A percentile compares a stretch with the other conserved stretches of the same genome.
These are phyloP conservation scores for Meyerozyma elateridarum DNA, from an alignment of 1,139 yeast genomes.

Conservation along the genomic window DNA sequence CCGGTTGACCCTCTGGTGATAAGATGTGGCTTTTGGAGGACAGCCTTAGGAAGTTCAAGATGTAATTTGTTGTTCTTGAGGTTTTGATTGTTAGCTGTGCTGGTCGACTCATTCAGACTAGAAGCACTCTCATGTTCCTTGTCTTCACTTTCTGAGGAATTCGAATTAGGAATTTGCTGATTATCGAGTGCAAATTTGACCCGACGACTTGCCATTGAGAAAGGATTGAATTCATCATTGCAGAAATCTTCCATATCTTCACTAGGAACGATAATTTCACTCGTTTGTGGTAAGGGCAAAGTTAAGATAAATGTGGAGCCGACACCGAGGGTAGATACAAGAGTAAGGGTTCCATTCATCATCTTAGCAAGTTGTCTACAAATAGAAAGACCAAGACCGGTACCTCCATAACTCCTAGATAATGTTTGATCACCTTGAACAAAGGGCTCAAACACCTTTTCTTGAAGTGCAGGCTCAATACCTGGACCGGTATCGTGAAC, in stretches of 20 bases:
- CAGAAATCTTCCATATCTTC: constrained; percentile 37
- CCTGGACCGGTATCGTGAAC: constrained; percentile 94
- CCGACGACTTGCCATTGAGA: constrained; percentile 31
- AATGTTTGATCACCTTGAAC: constrained; percentile 95
- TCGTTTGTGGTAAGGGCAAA: constrained; percentile 71
- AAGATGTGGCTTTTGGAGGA: constrained; percentile 46
- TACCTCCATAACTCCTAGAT: constrained; percentile 89
- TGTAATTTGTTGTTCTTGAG: constrained; percentile 1
- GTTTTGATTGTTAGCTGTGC: neutral
- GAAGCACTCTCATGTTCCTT: constrained; percentile 14
- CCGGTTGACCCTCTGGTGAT: constrained; percentile 52
- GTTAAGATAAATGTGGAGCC: constrained; percentile 82
- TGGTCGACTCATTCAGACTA: constrained; percentile 7
- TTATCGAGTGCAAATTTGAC: constrained; percentile 37
- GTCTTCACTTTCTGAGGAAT: too few relatives aligned
- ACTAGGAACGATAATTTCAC: constrained; percentile 47
- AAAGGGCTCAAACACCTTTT: constrained; percentile 89
- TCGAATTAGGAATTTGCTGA: too few relatives aligned
- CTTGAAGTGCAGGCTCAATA: constrained; percentile 72
- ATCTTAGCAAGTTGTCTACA: constrained; percentile 85
- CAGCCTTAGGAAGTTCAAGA: constrained; percentile 18
- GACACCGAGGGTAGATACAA: constrained; percentile 63
- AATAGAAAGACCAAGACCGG: constrained; percentile 90
- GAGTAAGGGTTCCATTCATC: constrained; percentile 79
- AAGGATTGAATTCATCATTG: constrained; percentile 42